phyloP scores from a whole-genome alignment of 139 green algal species.

The Edaphochlamys debaryana region DNA sequence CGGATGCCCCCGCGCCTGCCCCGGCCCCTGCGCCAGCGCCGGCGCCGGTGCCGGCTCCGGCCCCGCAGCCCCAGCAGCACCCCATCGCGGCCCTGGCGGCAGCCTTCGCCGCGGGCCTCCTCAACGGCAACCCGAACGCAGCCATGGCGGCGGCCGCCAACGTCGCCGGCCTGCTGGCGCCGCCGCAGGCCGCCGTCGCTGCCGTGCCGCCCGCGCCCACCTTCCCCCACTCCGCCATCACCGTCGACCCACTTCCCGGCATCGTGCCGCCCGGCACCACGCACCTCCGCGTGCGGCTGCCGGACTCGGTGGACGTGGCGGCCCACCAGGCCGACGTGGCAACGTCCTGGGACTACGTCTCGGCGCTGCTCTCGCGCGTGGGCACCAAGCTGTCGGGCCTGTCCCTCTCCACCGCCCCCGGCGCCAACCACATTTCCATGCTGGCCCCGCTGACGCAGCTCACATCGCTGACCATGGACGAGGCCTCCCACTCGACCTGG shows the following conservation, averaged over 20 bases:
- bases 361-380: neutral
- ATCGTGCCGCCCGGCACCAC: neutral
- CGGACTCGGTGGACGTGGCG: slow-evolving; percentile 3
- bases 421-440: slow-evolving; percentile 23
- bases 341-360: slow-evolving; percentile 25
- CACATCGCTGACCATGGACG: slow-evolving; percentile 32
- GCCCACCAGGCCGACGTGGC: slow-evolving; percentile 8
- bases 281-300: slow-evolving; percentile 34
- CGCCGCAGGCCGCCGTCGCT: neutral
- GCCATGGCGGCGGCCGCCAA: neutral
- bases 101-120: slow-evolving; percentile 6
- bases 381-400: neutral
- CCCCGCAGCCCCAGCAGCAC: neutral
- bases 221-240: slow-evolving; percentile 11
- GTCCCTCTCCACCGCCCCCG: slow-evolving; percentile 32
- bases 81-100: slow-evolving; percentile 11
- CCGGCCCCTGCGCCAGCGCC: neutral
- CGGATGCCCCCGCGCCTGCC: neutral
- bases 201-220: neutral
- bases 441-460: slow-evolving; percentile 30
- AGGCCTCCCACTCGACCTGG: slow-evolving; percentile 32
- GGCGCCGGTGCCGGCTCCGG: neutral
- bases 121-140: neutral
- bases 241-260: neutral
- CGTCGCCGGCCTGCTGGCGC: neutral